Conservation (phyloP, 1,284 basidiomycete genomes). For the Ustilago xerochloae region DNA sequence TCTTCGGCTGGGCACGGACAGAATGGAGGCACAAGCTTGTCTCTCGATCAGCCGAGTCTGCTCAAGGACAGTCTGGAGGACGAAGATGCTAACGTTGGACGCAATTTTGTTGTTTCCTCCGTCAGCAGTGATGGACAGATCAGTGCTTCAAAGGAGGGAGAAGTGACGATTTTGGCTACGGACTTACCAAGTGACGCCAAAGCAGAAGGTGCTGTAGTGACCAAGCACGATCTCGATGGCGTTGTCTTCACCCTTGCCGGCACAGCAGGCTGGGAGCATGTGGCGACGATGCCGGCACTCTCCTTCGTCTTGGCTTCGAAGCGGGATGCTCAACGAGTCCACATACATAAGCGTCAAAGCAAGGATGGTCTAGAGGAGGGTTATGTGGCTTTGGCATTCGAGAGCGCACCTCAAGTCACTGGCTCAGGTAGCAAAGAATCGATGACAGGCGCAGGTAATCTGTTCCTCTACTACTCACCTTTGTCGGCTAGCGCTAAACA, state of each 20-base stretch:
- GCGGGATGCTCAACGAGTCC: conserved; percentile 62
- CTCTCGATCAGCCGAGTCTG: conserved; percentile 73
- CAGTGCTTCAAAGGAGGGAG: neutral
- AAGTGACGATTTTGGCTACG: conserved; percentile 15
- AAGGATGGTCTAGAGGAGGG: neutral
- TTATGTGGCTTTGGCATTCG: conserved; percentile 47
- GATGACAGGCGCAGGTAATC: conserved; percentile 47
- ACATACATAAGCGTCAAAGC: conserved; percentile 21
- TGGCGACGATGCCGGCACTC: conserved; percentile 84
- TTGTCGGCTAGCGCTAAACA: conserved; percentile 7
- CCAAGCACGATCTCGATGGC: conserved; percentile 86
- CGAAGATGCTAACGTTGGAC: conserved; percentile 79
- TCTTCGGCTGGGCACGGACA: conserved; percentile 60
- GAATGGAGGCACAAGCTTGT: conserved; percentile 18
- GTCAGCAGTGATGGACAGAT: neutral
- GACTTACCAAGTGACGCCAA: neutral
- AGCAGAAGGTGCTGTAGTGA: conserved; percentile 70
- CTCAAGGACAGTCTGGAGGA: conserved; percentile 85
- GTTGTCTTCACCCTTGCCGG: conserved; percentile 73
- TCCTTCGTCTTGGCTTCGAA: conserved; percentile 95
- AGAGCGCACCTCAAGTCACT: conserved; percentile 41
- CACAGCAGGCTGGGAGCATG: conserved; percentile 76
- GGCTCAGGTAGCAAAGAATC: conserved; percentile 6
- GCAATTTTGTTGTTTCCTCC: conserved; percentile 73
- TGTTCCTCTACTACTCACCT: conserved; percentile 54